These are phyloP conservation scores for Tilletia caries DNA, from an alignment of 1,284 basidiomycete genomes.

Conservation along the genomic window DNA sequence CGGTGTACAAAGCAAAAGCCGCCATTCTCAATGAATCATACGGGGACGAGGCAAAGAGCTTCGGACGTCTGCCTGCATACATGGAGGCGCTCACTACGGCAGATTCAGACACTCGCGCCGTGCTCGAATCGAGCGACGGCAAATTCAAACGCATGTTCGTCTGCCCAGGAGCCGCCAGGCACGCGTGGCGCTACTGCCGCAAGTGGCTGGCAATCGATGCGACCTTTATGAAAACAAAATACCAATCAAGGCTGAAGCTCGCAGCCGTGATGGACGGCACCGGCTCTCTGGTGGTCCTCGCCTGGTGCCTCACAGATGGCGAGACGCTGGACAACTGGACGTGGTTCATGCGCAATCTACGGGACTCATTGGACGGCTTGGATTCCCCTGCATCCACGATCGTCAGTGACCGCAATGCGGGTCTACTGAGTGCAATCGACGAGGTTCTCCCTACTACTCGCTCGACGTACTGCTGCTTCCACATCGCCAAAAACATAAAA, in stretches of 20 bases:
- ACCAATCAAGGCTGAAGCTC: neutral
- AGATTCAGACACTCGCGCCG: neutral
- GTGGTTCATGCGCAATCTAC: neutral
- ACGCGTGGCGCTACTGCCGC: neutral
- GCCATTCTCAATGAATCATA: neutral
- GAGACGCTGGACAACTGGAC: neutral
- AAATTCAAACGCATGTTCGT: neutral
- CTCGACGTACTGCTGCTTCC: conserved; percentile 3
- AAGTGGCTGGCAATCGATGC: neutral
- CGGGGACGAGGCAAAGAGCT: neutral
- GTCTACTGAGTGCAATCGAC: neutral
- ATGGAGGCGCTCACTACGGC: neutral
- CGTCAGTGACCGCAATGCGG: neutral
- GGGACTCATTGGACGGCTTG: neutral
- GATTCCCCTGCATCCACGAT: neutral
- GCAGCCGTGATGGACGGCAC: neutral
- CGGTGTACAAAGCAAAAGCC: neutral
- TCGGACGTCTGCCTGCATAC: neutral
- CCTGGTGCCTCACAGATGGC: neutral
- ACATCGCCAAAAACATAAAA: neutral
- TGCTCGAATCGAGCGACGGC: neutral
- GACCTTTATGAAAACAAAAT: neutral
- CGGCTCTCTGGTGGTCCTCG: neutral
- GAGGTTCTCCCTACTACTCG: neutral
- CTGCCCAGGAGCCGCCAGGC: neutral